phyloP scores from a whole-genome alignment of 495 filamentous ascomycete genomes.

The Penicillium riverlandense region DNA sequence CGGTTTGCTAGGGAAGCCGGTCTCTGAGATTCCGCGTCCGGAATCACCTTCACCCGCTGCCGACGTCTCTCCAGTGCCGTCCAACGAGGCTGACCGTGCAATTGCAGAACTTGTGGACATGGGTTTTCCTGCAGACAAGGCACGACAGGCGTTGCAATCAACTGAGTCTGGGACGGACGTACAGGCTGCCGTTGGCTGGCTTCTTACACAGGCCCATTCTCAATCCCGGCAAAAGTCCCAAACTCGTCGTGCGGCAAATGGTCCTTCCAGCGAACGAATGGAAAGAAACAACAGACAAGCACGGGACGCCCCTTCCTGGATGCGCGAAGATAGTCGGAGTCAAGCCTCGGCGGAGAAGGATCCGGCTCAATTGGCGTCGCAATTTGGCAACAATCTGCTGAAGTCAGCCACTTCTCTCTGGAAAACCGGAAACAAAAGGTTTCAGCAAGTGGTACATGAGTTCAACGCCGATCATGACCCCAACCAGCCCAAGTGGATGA shows the following conservation, averaged over 20 bases:
- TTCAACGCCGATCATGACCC: conserved; percentile 77
- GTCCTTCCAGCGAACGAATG: conserved; percentile 21
- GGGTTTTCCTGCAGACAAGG: conserved; percentile 80
- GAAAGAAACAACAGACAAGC: conserved; percentile 34
- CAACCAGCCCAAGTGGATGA: conserved; percentile 93
- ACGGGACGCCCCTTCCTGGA: conserved; percentile 30
- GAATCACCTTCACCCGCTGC: conserved; percentile 28
- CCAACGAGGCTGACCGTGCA: conserved; percentile 67
- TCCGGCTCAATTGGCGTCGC: conserved; percentile 70
- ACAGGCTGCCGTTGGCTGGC: conserved; percentile 81
- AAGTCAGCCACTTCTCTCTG: conserved; percentile 93
- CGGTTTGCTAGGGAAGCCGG: conserved; percentile 77
- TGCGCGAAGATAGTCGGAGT: conserved; percentile 45
- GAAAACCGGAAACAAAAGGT: conserved; percentile 88
- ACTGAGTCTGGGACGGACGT: conserved; percentile 75
- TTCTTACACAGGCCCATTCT: conserved; percentile 85
- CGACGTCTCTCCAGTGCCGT: conserved; percentile 24
- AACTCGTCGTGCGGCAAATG: conserved; percentile 23
- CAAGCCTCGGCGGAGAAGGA: conserved; percentile 63
- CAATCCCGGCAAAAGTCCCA: conserved; percentile 55
- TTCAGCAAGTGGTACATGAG: conserved; percentile 91
- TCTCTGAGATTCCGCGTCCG: conserved; percentile 62
- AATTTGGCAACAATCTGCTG: conserved; percentile 73
- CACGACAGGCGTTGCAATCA: conserved; percentile 66
- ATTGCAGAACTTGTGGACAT: conserved; percentile 92